These are phyloP conservation scores for Pulicaria dysenterica DNA, from an alignment of 129 eudicot species.

Conservation along the genomic window DNA sequence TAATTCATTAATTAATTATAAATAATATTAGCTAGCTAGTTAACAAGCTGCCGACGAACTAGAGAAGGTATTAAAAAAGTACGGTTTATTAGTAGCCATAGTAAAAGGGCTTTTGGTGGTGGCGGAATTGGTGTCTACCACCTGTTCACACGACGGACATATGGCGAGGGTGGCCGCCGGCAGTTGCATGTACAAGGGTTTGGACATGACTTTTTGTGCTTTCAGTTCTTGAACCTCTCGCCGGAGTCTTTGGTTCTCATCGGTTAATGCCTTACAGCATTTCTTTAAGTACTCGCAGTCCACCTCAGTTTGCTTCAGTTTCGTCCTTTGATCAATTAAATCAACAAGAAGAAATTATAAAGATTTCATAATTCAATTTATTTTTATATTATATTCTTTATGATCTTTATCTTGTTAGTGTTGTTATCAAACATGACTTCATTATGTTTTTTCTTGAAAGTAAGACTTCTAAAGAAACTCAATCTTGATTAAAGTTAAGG, in stretches of 20 bases:
- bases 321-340: slow-evolving; percentile 46
- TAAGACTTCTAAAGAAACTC: too few relatives aligned
- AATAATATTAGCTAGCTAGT: too few relatives aligned
- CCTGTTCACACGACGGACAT: slow-evolving; percentile 83
- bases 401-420: too few relatives aligned
- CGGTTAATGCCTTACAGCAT: slow-evolving; percentile 73
- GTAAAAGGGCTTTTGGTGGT: slow-evolving; percentile 35
- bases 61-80: slow-evolving; percentile 28
- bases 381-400: not conserved
- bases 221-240: slow-evolving; percentile 65
- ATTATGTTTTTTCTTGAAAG: too few relatives aligned
- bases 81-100: slow-evolving; percentile 19
- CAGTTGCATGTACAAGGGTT: slow-evolving; percentile 71
- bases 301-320: slow-evolving; percentile 90
- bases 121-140: slow-evolving; percentile 33
- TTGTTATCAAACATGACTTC: too few relatives aligned
- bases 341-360: not conserved
- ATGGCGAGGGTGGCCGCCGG: slow-evolving; percentile 81
- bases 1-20: too few relatives aligned
- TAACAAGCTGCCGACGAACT: slow-evolving; percentile 43
- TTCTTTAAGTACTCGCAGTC: slow-evolving; percentile 82
- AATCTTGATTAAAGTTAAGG: too few relatives aligned
- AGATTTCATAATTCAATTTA: not conserved
- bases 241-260: slow-evolving; percentile 75
- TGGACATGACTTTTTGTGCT: slow-evolving; percentile 46